These are phyloP conservation scores for Curvularia sp. DNA, from an alignment of 2,329 filamentous ascomycete genomes.

Conservation along the genomic window DNA sequence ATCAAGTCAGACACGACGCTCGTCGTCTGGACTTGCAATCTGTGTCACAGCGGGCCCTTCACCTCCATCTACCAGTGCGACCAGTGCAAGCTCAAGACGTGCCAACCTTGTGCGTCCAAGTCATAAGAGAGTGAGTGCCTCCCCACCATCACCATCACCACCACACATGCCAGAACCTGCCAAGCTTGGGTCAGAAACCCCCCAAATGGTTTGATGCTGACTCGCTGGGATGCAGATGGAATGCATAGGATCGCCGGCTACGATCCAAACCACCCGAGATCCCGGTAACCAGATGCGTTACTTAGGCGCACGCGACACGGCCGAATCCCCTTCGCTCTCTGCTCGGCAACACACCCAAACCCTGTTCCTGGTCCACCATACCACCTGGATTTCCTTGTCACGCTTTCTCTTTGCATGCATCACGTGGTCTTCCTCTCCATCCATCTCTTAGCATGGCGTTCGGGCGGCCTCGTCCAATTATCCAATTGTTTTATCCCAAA, in stretches of 20 bases:
- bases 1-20: slow-evolving; percentile 61
- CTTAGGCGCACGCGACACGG: slow-evolving; percentile 18
- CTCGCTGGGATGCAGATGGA: slow-evolving; percentile 31
- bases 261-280: slow-evolving; percentile 29
- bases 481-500: slow-evolving; percentile 28
- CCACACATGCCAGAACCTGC: slow-evolving; percentile 21
- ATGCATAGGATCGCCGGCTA: slow-evolving; percentile 40
- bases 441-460: slow-evolving; percentile 49
- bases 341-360: slow-evolving; percentile 21
- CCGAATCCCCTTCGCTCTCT: slow-evolving; percentile 13
- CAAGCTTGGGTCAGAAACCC: slow-evolving; percentile 19
- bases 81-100: slow-evolving; percentile 61
- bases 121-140: slow-evolving; percentile 43
- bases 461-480: slow-evolving; percentile 32
- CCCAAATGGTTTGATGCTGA: slow-evolving; percentile 33
- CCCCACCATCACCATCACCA: slow-evolving; percentile 7
- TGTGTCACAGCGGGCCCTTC: slow-evolving; percentile 60
- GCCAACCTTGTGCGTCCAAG: slow-evolving; percentile 57
- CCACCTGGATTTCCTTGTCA: slow-evolving; percentile 20
- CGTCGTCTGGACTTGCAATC: slow-evolving; percentile 61
- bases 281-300: slow-evolving; percentile 11
- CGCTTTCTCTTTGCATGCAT: slow-evolving; percentile 22
- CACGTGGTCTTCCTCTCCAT: slow-evolving; percentile 30
- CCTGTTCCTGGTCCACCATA: slow-evolving; percentile 6
- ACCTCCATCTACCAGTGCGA: slow-evolving; percentile 61